phyloP scores from a whole-genome alignment of 495 filamentous ascomycete species.

The Neurospora discreta region DNA sequence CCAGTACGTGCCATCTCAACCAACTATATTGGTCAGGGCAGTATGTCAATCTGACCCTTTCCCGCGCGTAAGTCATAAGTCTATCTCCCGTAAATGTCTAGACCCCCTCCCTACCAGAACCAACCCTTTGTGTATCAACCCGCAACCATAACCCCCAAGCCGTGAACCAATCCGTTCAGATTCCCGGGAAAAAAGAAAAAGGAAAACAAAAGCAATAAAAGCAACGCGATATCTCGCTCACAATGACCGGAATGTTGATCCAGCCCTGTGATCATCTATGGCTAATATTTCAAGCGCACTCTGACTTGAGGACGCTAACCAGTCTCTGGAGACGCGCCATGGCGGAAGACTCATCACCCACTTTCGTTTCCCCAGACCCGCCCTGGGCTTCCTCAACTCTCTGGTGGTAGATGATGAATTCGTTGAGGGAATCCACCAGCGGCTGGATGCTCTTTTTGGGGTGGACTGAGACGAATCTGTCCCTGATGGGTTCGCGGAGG shows the following conservation, averaged over 20 bases:
- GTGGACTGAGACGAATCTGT: slow-evolving; percentile 39
- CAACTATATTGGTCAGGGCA: neutral
- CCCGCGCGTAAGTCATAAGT: neutral
- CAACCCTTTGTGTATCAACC: neutral
- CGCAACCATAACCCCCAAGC: neutral
- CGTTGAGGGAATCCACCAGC: slow-evolving; percentile 67
- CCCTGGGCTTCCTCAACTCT: slow-evolving; percentile 52
- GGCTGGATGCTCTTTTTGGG: slow-evolving; percentile 48
- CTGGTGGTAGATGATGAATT: slow-evolving; percentile 71
- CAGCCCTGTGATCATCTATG: neutral
- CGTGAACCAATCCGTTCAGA: neutral
- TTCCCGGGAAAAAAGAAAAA: neutral
- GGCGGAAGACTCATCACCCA: slow-evolving; percentile 36
- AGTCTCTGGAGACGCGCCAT: slow-evolving; percentile 47
- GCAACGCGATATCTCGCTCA: neutral
- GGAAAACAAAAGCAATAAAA: slow-evolving; percentile 1
- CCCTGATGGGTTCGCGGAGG: slow-evolving; percentile 41
- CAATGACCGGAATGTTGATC: neutral
- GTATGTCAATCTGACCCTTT: neutral
- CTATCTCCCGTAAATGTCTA: neutral
- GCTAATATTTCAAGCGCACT: neutral
- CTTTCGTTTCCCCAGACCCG: slow-evolving; percentile 35
- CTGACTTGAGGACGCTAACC: slow-evolving; percentile 20
- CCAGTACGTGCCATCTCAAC: neutral
- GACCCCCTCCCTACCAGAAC: neutral